Base-by-base conservation (phyloP, 495 filamentous ascomycete genomes). In the Apiosordaria backusii region DNA sequence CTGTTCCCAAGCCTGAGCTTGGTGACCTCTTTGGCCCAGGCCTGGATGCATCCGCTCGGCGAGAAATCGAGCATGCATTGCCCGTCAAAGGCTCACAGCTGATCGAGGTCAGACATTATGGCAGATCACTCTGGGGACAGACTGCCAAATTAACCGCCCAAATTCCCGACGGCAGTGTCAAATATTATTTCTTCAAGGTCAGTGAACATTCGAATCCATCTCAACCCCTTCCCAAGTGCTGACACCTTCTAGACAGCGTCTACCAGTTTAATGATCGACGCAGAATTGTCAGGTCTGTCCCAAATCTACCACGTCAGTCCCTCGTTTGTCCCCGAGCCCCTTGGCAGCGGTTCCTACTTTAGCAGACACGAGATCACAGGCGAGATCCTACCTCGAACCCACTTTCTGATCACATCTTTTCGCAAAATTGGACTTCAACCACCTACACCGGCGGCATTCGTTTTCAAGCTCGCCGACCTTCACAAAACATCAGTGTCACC, bases 401-500 rank as follows among this genome's bases (percentile, higher is more conserved):
- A 45, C 35, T 45, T 45, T 13, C 10, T 13, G 3, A 7, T 45
- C 35, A 15, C 35, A 7, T 45, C 35, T 15, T 45, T 13, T 15
- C 9, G 16, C 35, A 2, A 45, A 2, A 45, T 45, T 15, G 35
- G 35, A 45, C 35, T 45, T 45, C 35, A 45, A 13, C 0, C 35
- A 7, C 35, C 35, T 2, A 15, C 35, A 7, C 10, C 9, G 35
- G 9, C 10, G 3, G 35, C 35, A 7, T 45, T 45, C 35, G 35
- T 45, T 15, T 7, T 15, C 4, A 0, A 45, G 10, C 35, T 45
- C 9, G 35, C 35, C 16, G 9, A 45, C 16, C 35, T 45, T 13
- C 35, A 45, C 35, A 45, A 45, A 15, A 45, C 35, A 45, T 45
- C 72, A 24, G 64, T 18, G 7, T 84, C 83, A 5, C 84, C 82